Conservation (phyloP, 257 asterid genomes). For the Lithospermum erythrorhizon region DNA sequence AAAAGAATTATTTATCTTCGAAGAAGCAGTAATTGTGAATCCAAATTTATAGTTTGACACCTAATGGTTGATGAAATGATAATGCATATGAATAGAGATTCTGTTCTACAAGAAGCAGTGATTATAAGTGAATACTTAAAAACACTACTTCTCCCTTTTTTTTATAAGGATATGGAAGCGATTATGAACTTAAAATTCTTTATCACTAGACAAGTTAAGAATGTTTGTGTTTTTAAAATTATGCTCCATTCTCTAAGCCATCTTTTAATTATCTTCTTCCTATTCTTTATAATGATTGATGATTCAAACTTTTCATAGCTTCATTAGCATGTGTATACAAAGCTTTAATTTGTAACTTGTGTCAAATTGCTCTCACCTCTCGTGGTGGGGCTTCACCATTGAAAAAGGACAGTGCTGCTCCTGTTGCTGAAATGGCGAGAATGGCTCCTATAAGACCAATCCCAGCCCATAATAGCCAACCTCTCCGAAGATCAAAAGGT, state of each 20-base stretch:
- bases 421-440: constrained; percentile 65
- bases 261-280: neutral
- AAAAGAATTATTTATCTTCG: neutral
- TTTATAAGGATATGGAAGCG: neutral
- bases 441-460: constrained; percentile 83
- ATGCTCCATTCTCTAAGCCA: neutral
- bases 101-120: neutral
- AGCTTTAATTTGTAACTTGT: constrained; percentile 2
- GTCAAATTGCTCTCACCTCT: constrained; percentile 54
- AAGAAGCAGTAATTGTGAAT: neutral
- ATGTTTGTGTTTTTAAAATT: neutral
- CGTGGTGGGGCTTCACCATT: constrained; percentile 68
- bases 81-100: neutral
- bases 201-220: neutral
- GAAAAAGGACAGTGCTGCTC: constrained; percentile 56
- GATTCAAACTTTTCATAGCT: neutral
- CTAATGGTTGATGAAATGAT: no score
- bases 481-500: constrained; percentile 75
- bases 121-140: neutral
- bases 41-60: neutral
- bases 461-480: constrained; percentile 96
- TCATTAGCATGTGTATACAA: constrained; percentile 1
- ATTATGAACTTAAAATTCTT: neutral
- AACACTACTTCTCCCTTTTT: neutral
- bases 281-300: neutral